phyloP scores from a whole-genome alignment of 1,284 basidiomycete genomes.

The Clitocybe nebularis region DNA sequence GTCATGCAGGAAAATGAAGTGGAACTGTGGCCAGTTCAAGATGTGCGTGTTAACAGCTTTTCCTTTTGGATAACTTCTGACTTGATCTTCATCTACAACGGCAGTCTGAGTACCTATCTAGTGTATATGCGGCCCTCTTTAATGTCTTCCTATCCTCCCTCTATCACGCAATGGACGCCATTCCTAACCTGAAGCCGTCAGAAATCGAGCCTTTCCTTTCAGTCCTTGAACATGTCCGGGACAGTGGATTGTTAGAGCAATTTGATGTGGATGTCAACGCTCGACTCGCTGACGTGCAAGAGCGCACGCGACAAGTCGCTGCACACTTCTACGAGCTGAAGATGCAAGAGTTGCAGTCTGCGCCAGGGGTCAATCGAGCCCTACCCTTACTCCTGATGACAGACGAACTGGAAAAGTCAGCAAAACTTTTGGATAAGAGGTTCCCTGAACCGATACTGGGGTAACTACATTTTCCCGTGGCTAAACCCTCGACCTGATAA shows the following conservation, averaged over 20 bases:
- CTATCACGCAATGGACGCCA: conserved; percentile 79
- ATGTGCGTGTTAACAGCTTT: conserved; percentile 51
- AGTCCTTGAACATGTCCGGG: conserved; percentile 70
- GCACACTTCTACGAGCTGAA: conserved; percentile 69
- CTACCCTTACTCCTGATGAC: conserved; percentile 80
- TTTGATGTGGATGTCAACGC: conserved; percentile 64
- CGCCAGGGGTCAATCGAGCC: conserved; percentile 74
- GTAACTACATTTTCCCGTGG: conserved; percentile 45
- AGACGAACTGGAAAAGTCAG: conserved; percentile 84
- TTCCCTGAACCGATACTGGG: conserved; percentile 82
- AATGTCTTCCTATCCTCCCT: conserved; percentile 82
- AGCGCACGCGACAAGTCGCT: conserved; percentile 66
- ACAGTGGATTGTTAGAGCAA: conserved; percentile 62
- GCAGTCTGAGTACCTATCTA: conserved; percentile 63
- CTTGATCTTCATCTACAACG: conserved; percentile 4
- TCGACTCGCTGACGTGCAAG: conserved; percentile 67
- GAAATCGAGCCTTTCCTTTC: conserved; percentile 62
- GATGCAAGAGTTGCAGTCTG: conserved; percentile 61
- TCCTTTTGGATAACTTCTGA: conserved; percentile 1
- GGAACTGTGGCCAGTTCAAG: conserved; percentile 76
- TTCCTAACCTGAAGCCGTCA: conserved; percentile 68
- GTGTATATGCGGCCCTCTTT: conserved; percentile 72
- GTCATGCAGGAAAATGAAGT: conserved; percentile 67
- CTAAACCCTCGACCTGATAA: too few relatives aligned
- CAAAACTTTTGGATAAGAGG: conserved; percentile 80